A percentile compares a stretch with the other conserved stretches of the same genome.
phyloP scores from a whole-genome alignment of 768 basidiomycete genomes.

The Tulasnella sp. region DNA sequence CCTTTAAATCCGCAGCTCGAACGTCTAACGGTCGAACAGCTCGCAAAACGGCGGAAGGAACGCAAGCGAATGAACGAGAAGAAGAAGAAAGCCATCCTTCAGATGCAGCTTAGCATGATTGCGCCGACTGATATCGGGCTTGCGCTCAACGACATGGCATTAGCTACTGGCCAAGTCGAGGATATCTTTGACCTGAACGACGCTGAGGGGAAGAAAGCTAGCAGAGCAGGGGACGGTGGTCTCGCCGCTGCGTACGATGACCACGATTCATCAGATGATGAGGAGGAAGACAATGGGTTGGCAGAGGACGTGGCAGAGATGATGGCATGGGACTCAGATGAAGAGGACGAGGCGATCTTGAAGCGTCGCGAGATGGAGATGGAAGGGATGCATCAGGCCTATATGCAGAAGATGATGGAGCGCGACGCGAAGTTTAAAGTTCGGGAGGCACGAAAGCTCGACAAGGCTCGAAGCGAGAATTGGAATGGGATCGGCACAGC shows the following conservation, averaged over 20 bases:
- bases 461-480: constrained; percentile 56
- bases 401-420: constrained; percentile 67
- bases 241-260: constrained; percentile 33
- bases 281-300: constrained; percentile 23
- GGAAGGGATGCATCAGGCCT: constrained; percentile 80
- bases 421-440: constrained; percentile 81
- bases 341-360: constrained; percentile 51
- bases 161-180: constrained; percentile 46
- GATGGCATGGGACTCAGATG: constrained; percentile 43
- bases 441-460: constrained; percentile 60
- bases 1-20: constrained; percentile 46
- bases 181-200: constrained; percentile 80
- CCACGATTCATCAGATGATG: constrained; percentile 28
- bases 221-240: constrained; percentile 34
- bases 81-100: constrained; percentile 75
- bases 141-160: constrained; percentile 64
- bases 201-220: constrained; percentile 40
- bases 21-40: constrained; percentile 65
- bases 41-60: constrained; percentile 63
- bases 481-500: constrained; percentile 58
- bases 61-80: constrained; percentile 80
- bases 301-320: constrained; percentile 27
- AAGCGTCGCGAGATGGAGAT: constrained; percentile 68
- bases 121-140: constrained; percentile 94
- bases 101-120: constrained; percentile 95